Percentiles rank a stretch among this genome's conserved stretches.
Conservation (phyloP, 306 rosid species). For the Begonia loranthoides region DNA sequence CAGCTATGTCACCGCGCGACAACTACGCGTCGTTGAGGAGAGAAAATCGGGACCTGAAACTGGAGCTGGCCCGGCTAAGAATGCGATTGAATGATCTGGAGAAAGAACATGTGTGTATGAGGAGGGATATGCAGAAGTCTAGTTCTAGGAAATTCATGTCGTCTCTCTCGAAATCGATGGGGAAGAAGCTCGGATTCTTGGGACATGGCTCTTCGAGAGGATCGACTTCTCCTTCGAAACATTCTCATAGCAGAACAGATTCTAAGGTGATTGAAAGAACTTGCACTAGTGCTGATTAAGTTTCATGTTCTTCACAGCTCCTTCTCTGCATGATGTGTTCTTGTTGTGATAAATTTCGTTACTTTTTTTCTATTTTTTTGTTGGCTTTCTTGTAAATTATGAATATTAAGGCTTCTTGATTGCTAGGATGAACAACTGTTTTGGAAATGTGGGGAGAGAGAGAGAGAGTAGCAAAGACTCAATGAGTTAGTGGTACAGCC, state of each 20-base stretch:
- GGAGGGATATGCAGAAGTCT: constrained; percentile 90
- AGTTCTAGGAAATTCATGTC: constrained; percentile 74
- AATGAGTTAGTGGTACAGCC: too few species aligned
- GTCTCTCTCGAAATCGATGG: constrained; percentile 77
- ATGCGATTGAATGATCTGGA: constrained; percentile 94
- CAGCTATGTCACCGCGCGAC: constrained; percentile 98
- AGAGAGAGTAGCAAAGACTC: too few species aligned
- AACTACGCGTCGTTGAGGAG: constrained; percentile 90
- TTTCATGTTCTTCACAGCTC: constrained; percentile 6
- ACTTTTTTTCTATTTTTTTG: constrained; percentile 13
- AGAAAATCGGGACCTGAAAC: constrained; percentile 96
- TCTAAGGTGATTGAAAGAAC: constrained; percentile 92
- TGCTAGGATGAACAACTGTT: constrained; percentile 14
- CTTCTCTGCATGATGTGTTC: constrained; percentile 1
- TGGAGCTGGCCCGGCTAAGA: constrained; percentile 73
- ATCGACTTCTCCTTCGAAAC: constrained; percentile 80
- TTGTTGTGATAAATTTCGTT: constrained; percentile 1
- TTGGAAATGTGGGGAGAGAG: too few species aligned
- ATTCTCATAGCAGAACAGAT: constrained; percentile 69
- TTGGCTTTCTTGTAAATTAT: constrained; percentile 31
- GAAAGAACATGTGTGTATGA: constrained; percentile 96
- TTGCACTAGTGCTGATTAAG: constrained; percentile 92
- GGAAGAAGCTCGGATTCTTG: constrained; percentile 51
- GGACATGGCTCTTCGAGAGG: constrained; percentile 77
- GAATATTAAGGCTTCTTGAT: constrained; percentile 22